Evolutionary conservation across 116 monocot species (phyloP).

Genomic region (Papilionanthe hybrid): DNA sequence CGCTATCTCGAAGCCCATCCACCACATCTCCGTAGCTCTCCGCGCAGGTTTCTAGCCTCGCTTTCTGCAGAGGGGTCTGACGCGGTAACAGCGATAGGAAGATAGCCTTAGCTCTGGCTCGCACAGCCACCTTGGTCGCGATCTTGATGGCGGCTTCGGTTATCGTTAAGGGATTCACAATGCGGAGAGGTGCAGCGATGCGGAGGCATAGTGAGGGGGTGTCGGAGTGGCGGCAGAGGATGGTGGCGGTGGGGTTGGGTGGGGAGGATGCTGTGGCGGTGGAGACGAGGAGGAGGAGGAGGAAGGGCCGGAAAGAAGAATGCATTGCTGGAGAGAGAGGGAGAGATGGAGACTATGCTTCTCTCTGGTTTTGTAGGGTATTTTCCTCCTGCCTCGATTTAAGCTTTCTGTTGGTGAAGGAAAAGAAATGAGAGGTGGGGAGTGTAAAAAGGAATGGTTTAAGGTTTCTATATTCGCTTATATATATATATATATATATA

Average conservation of each 20-base stretch:
- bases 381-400: too few relatives aligned
- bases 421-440: too few relatives aligned
- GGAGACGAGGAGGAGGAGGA: constrained; percentile 7
- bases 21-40: constrained; percentile 8
- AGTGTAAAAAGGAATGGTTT: too few relatives aligned
- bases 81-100: not conserved
- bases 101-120: not conserved
- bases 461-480: too few relatives aligned
- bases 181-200: not conserved
- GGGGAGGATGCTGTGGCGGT: not conserved
- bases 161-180: not conserved
- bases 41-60: not conserved
- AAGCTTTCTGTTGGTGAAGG: too few relatives aligned
- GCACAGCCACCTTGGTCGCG: not conserved
- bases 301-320: not conserved
- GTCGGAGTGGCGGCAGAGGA: constrained; percentile 9
- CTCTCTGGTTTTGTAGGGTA: too few relatives aligned
- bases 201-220: constrained; percentile 6
- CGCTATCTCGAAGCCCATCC: constrained; percentile 5
- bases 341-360: too few relatives aligned
- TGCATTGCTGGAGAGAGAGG: not conserved
- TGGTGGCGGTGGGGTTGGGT: not conserved
- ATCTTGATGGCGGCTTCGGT: not conserved
- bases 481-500: too few relatives aligned
- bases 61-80: not conserved